phyloP scores from a whole-genome alignment of 2,329 filamentous ascomycete genomes.

The Penicillium polonicum region DNA sequence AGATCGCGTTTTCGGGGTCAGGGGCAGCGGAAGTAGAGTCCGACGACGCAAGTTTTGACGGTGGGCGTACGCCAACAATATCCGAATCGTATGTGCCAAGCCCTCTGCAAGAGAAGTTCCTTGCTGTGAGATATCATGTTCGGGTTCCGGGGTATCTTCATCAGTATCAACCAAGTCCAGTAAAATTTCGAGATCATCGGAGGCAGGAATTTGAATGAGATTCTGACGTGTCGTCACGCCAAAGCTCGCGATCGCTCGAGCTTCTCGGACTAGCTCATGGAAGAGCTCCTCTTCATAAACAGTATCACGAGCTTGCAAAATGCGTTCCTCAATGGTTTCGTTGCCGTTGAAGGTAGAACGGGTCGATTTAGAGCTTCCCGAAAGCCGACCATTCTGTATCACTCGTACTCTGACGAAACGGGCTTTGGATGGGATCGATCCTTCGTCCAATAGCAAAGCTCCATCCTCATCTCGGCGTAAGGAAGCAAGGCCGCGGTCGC shows the following conservation, averaged over 20 bases:
- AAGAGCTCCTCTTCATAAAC: conserved; percentile 72
- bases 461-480: conserved; percentile 74
- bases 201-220: conserved; percentile 56
- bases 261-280: conserved; percentile 83
- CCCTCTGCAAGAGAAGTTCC: conserved; percentile 59
- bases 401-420: conserved; percentile 68
- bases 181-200: conserved; percentile 57
- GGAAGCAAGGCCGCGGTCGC: conserved; percentile 74
- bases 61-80: conserved; percentile 78
- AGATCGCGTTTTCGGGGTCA: conserved; percentile 51
- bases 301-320: conserved; percentile 48
- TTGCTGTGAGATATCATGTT: conserved; percentile 26
- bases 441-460: conserved; percentile 70
- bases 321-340: conserved; percentile 38
- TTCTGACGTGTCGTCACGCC: conserved; percentile 65
- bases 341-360: conserved; percentile 17
- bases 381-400: conserved; percentile 55
- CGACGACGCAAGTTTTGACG: conserved; percentile 67
- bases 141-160: conserved; percentile 29
- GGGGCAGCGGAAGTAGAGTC: conserved; percentile 61
- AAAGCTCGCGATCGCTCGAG: conserved; percentile 68
- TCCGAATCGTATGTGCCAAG: conserved; percentile 65
- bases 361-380: conserved; percentile 52
- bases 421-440: conserved; percentile 48
- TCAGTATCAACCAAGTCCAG: conserved; percentile 67